Base-by-base conservation (phyloP, 768 basidiomycete species). In the Lactarius trivialis region DNA sequence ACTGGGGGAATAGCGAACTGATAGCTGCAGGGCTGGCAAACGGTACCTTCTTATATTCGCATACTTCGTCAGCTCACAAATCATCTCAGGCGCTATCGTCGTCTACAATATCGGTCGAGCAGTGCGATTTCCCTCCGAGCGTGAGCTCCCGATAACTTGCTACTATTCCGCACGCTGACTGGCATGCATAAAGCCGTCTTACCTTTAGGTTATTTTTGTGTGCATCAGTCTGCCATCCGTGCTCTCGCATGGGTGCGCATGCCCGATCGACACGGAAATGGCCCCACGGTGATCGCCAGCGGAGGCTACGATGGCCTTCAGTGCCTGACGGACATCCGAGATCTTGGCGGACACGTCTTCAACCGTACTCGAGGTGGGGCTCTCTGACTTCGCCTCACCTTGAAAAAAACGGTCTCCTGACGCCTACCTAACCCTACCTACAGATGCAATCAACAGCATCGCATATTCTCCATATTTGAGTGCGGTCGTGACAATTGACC, bases 1-100 rank as follows among this genome's bases (percentile, higher is more conserved):
- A 97, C 67, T 98, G 94, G 94, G 89, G 85, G 0, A 93, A 91
- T 65, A 91, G 91, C 65, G 86, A 89, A 60, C 68, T 85, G 12
- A 72, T 99, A 7, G 93, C 91, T 0, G 83, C 89, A 14, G 95
- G 94, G 0, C 86, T 86, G 30, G 86, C 90, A 2, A 89, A 91
- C 66, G 95, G 96, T 93, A 49, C 12, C 43, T 24, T 26, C 39
- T 45, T 28, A 11, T 5, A 41, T 32, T 8, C 7, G 1, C 12
- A 55, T 50, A 36, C 58, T 30, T n/a, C 7, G 21, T 14, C 15
- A 2, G 51, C 61, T 56, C 30, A 30, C n/a, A 59, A n/a, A 45
- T 1, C 39, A 14, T 34, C 51, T 17, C 60, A 85, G 83, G 83
- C 28, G 76, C 76, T 34, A 80, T 86, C 53, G 83, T 81, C 3